Evolutionary conservation across 148 eudicot species (phyloP).

Genomic region (Pouteria glomerata): DNA sequence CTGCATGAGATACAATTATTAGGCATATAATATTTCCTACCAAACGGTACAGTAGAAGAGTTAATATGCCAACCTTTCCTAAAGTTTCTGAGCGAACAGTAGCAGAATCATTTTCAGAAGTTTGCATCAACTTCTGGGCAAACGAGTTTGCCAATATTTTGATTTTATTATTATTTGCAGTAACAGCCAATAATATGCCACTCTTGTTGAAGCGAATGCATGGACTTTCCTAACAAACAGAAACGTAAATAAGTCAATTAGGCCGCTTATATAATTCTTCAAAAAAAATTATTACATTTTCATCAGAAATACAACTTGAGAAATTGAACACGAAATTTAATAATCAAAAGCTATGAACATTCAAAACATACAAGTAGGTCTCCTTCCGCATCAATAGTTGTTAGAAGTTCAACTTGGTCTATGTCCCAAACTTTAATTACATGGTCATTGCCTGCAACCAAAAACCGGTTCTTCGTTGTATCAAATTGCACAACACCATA

Average conservation of each 20-base stretch:
- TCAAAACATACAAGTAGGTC: slow-evolving; percentile 40
- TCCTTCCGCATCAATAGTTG: slow-evolving; percentile 46
- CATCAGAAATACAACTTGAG: neutral
- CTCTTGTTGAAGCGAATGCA: slow-evolving; percentile 34
- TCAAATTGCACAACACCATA: slow-evolving; percentile 43
- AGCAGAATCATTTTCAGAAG: slow-evolving; percentile 17
- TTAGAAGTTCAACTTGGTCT: slow-evolving; percentile 29
- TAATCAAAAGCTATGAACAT: neutral
- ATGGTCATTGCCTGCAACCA: slow-evolving; percentile 51
- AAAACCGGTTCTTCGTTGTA: slow-evolving; percentile 32
- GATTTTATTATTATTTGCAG: slow-evolving; percentile 26
- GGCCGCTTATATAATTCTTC: neutral
- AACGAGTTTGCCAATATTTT: slow-evolving; percentile 28
- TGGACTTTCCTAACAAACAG: slow-evolving; percentile 31
- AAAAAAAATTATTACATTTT: neutral
- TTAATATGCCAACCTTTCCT: slow-evolving; percentile 12
- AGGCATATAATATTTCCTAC: neutral
- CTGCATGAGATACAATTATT: slow-evolving; percentile 11
- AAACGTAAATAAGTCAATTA: neutral
- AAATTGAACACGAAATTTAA: neutral
- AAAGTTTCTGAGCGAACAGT: slow-evolving; percentile 10
- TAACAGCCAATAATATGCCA: slow-evolving; percentile 36
- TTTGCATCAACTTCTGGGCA: slow-evolving; percentile 24
- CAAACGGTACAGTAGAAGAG: neutral
- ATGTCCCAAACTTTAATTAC: slow-evolving; percentile 47